phyloP scores from a whole-genome alignment of 345 rosid species.

The Anacardium occidentale region DNA sequence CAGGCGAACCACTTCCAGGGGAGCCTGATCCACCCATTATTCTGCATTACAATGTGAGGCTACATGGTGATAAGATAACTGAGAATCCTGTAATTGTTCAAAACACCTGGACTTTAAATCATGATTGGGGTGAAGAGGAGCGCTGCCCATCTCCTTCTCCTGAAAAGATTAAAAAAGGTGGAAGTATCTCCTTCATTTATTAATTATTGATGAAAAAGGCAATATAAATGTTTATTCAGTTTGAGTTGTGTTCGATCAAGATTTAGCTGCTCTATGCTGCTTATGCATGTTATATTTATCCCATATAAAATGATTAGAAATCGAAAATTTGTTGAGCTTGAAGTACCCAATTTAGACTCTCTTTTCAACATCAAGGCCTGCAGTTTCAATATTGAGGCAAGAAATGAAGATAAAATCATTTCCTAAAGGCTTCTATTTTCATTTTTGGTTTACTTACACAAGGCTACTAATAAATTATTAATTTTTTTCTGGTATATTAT shows the following conservation, averaged over 20 bases:
- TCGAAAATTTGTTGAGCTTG: background rate
- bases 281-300: constrained; percentile 6
- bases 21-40: constrained; percentile 98
- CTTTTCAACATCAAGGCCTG: background rate
- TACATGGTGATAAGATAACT: constrained; percentile 88
- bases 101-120: constrained; percentile 91
- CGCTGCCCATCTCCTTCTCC: constrained; percentile 88
- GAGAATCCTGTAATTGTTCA: constrained; percentile 98
- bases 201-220: background rate
- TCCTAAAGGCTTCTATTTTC: background rate
- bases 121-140: constrained; percentile 96
- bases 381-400: background rate
- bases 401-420: background rate
- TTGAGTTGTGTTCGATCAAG: constrained; percentile 7
- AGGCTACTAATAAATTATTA: background rate
- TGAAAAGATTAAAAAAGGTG: constrained; percentile 76
- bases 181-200: background rate
- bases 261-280: constrained; percentile 6
- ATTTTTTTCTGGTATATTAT: background rate
- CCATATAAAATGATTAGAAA: background rate
- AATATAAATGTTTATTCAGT: background rate
- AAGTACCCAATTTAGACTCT: background rate
- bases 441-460: background rate
- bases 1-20: constrained; percentile 95
- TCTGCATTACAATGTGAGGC: constrained; percentile 94